Conservation (phyloP, 83 land plant species). For the Picea abies region DNA sequence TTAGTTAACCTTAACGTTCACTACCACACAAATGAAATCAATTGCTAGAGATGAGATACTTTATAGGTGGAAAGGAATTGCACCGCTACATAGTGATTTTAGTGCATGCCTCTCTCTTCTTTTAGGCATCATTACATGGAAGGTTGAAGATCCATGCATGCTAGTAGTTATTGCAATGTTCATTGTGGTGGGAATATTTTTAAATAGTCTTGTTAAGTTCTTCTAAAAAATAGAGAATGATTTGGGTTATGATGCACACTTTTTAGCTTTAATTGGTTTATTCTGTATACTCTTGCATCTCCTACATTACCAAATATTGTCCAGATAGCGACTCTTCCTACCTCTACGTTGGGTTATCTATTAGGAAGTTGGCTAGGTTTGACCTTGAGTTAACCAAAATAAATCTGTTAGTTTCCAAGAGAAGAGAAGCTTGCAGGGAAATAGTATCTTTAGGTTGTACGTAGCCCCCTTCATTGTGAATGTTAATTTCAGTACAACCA, state of each 20-base stretch:
- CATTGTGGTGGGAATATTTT: conserved; percentile 45
- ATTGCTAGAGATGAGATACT: neutral
- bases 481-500: no score
- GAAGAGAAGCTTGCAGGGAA: no score
- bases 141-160: conserved; percentile 43
- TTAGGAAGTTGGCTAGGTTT: neutral
- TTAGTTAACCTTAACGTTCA: no score
- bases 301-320: conserved; percentile 32
- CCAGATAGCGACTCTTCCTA: neutral
- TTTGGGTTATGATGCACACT: conserved; percentile 38
- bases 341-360: neutral
- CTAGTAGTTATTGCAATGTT: conserved; percentile 37
- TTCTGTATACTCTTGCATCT: conserved; percentile 39
- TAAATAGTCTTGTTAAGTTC: conserved; percentile 35
- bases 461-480: no score
- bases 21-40: no score
- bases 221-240: conserved; percentile 21
- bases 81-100: conserved; percentile 21
- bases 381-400: neutral
- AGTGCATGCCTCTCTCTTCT: conserved; percentile 26
- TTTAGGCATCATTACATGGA: conserved; percentile 19
- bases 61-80: conserved; percentile 13
- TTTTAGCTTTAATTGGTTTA: conserved; percentile 49
- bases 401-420: no score
- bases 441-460: no score